Evolutionary conservation across 2,329 filamentous ascomycete genomes (phyloP), one percentile per base, ranked within the genome.

Genomic region (Aspergillus sp.): DNA sequence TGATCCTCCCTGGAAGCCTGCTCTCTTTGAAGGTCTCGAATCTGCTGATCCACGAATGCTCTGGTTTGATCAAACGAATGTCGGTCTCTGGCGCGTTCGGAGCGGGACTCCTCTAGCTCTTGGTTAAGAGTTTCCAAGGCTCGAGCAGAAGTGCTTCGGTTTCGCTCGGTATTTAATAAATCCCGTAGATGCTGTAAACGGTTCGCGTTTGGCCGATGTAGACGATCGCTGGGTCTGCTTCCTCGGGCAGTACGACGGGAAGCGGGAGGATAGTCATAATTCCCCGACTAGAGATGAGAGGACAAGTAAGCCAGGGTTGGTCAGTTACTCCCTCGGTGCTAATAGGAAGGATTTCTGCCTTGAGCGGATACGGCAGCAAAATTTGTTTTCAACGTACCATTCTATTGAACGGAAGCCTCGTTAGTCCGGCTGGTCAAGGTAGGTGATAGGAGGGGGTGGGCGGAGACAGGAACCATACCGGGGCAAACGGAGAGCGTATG

Each of bases 231-330:
- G 44, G 64, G 41, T 21, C 63, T 60, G 44, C 46, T 56, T 60
- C 62, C 61, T 60, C 66, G 66, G 59, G 68, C 58, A 33, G 63
- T 55, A 56, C 68, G 68, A 40, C 66, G 70, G 55, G 73, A 75
- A 52, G 74, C 75, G 53, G 73, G 72, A 53, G 76, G 75, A 59
- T 73, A 71, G 64, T 77, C 75, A 69, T 76, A 74, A 57, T 76
- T 77, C 51, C 73, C 74, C 57, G 77, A 75, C 77, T 79, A 62
- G 21, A 62, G 37, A 51, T 15, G 21, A 43, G 50, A 54, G 49
- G 50, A 43, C 14, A 54, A 60, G 60, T 56, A 45, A 44, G 64
- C 68, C 61, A 49, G 46, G 35, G 15, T n/a, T 40, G 51, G 27
- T 21, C 21, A 5, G 15, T 23, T 53, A 11, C 37, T 23, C 33